phyloP scores from a whole-genome alignment of 495 filamentous ascomycete species.

The Hypoxylon fragiforme region DNA sequence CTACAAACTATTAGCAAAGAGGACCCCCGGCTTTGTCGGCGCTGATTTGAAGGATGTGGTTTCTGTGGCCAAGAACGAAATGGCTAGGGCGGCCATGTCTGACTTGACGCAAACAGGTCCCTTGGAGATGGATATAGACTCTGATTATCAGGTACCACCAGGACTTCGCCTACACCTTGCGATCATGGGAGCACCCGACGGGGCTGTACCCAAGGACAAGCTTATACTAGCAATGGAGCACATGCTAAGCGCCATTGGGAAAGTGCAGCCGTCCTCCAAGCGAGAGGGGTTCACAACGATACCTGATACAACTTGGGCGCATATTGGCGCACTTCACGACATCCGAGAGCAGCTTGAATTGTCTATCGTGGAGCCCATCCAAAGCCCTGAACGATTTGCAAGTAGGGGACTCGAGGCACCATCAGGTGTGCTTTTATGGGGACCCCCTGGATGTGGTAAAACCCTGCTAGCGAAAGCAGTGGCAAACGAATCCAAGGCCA shows the following conservation, averaged over 20 bases:
- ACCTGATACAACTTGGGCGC: conserved; percentile 92
- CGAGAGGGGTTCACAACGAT: conserved; percentile 97
- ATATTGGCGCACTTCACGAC: conserved; percentile 82
- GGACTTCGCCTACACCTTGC: conserved; percentile 32
- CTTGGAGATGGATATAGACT: conserved; percentile 32
- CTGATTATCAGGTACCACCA: conserved; percentile 19
- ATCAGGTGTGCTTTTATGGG: conserved; percentile 93
- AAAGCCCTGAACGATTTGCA: conserved; percentile 75
- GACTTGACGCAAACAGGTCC: conserved; percentile 42
- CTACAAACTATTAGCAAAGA: conserved; percentile 77
- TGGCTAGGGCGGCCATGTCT: conserved; percentile 59
- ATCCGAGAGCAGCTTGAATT: conserved; percentile 82
- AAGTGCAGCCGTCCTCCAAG: conserved; percentile 90
- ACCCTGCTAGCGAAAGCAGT: conserved; percentile 95
- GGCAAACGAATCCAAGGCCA: conserved; percentile 91
- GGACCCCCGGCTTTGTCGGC: conserved; percentile 92
- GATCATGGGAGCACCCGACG: conserved; percentile 33
- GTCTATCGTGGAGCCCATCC: conserved; percentile 92
- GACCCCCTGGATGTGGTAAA: conserved; percentile 95
- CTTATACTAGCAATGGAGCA: conserved; percentile 44
- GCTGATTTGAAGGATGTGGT: conserved; percentile 89
- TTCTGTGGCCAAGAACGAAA: conserved; percentile 68
- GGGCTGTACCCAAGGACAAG: conserved; percentile 52
- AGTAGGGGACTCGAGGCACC: conserved; percentile 84
- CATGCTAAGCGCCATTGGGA: conserved; percentile 66